A percentile compares a stretch with the other conserved stretches of the same genome.
Evolutionary conservation across 2,329 filamentous ascomycete genomes (phyloP).

Genomic region (Zopfia rhizophila): DNA sequence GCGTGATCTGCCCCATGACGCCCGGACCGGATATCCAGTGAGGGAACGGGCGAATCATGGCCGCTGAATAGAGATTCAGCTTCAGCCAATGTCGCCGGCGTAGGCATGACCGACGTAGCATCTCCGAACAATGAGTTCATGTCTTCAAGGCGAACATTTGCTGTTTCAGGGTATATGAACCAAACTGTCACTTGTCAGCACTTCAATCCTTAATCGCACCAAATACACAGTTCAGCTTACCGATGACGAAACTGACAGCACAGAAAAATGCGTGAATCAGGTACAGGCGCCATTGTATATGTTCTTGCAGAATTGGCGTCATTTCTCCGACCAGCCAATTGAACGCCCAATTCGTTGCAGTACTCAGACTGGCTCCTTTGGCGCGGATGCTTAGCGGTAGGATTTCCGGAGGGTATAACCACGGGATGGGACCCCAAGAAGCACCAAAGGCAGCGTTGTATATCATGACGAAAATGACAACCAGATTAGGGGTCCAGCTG

Average conservation of each 20-base stretch:
- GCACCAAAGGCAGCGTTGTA: conserved; percentile 98
- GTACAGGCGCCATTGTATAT: conserved; percentile 93
- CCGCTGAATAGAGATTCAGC: conserved; percentile 82
- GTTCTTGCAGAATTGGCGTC: conserved; percentile 91
- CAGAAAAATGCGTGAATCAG: conserved; percentile 97
- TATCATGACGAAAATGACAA: conserved; percentile 95
- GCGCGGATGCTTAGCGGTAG: conserved; percentile 94
- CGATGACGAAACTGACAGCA: conserved; percentile 92
- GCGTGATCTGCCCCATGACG: conserved; percentile 68
- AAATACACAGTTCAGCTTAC: conserved; percentile 66
- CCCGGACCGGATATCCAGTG: conserved; percentile 73
- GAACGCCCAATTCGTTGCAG: conserved; percentile 96
- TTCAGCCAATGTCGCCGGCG: conserved; percentile 80
- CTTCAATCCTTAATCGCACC: no score
- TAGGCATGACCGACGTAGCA: conserved; percentile 83
- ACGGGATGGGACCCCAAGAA: conserved; percentile 97
- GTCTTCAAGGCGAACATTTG: conserved; percentile 92
- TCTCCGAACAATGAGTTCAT: conserved; percentile 97
- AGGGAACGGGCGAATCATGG: conserved; percentile 79
- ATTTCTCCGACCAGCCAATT: conserved; percentile 98
- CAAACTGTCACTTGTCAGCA: conserved; percentile 72
- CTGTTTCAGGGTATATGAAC: conserved; percentile 97
- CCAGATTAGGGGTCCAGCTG: conserved; percentile 78
- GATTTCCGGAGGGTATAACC: conserved; percentile 99
- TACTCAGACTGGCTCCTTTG: conserved; percentile 95